Conservation (phyloP, 2,329 filamentous ascomycete genomes). For the Nigrospora sphaerica region DNA sequence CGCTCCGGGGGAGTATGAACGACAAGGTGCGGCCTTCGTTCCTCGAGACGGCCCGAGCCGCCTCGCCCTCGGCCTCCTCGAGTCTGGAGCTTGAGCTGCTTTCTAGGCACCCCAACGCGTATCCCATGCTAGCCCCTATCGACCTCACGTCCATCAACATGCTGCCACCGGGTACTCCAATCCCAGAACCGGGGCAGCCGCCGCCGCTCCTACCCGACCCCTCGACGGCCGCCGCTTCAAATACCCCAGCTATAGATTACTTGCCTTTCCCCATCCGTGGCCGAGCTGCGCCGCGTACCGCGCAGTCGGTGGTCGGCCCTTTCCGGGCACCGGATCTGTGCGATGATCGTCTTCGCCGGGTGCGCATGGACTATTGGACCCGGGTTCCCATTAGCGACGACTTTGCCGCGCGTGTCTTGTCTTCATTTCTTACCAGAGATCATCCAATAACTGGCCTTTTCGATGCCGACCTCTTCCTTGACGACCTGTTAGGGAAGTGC, state of each 20-base stretch:
- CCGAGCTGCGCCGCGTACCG: too few species aligned
- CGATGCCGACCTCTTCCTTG: constrained; percentile 12
- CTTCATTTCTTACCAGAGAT: constrained; percentile 7
- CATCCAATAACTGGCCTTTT: constrained; percentile 10
- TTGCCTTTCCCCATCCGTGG: too few species aligned
- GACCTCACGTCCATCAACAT: not conserved
- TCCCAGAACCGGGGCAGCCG: too few species aligned
- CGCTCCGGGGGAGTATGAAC: not conserved
- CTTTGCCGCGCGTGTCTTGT: constrained; percentile 6
- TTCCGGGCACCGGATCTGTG: not conserved
- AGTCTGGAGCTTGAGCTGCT: not conserved
- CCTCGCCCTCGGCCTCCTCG: not conserved
- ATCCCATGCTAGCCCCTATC: not conserved
- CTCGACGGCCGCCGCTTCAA: too few species aligned
- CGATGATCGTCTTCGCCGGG: constrained; percentile 4
- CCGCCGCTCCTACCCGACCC: too few species aligned
- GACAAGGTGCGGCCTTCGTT: not conserved
- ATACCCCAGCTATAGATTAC: too few species aligned
- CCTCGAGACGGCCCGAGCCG: not conserved
- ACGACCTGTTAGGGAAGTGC: constrained; percentile 7
- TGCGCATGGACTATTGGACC: constrained; percentile 7
- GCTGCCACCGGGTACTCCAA: too few species aligned
- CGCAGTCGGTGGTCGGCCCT: not conserved
- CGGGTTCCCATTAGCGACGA: constrained; percentile 4
- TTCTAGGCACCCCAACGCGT: not conserved